Evolutionary conservation across 1,284 basidiomycete genomes (phyloP), one percentile per base, ranked within the genome.

Genomic region (Leccinum subrobustum): DNA sequence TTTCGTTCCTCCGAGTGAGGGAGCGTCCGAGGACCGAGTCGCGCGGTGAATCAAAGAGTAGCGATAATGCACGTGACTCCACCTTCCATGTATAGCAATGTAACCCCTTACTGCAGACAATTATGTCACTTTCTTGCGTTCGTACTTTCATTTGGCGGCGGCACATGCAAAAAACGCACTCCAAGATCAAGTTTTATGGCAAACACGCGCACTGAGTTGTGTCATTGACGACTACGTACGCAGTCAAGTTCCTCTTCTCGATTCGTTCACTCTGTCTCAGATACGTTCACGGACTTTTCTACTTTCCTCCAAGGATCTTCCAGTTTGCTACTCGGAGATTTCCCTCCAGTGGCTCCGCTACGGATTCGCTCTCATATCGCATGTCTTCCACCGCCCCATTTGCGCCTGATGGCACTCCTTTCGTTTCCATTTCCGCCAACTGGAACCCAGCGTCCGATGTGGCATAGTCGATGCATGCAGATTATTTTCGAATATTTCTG

Each of bases 391-490:
- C 54, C 47, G 57, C 54, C 29, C 20, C 25, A 31, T 51, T 27
- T 69, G 67, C 67, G 65, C 50, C 20, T 69, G 60, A 61, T 69
- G 67, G 56, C 27, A 56, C 51, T 44, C 53, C 54, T 48, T 48
- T 20, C 55, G 72, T 70, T 65, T 69, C 29, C 59, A 73, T 70
- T 65, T 70, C 69, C 71, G 71, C 52, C 47, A 27, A 2, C 57
- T 59, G 44, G 50, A 58, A 27, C 27, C 23, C 50, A 59, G 29
- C 53, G 20, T 52, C 51, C 52, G 57, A 56, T 52, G 53, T 54
- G 60, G 42, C 53, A 39, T 59, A n/a, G 52, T 59, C 35, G 25
- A 56, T 54, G 18, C 59, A 37, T 52, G 54, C 60, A 54, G n/a
- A 20, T 52, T 35, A 8, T 47, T 31, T 35, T 57, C 11, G 37